These are phyloP conservation scores for Stachybotrys chlorohalonatus DNA, from an alignment of 2,329 filamentous ascomycete species.

Conservation along the genomic window DNA sequence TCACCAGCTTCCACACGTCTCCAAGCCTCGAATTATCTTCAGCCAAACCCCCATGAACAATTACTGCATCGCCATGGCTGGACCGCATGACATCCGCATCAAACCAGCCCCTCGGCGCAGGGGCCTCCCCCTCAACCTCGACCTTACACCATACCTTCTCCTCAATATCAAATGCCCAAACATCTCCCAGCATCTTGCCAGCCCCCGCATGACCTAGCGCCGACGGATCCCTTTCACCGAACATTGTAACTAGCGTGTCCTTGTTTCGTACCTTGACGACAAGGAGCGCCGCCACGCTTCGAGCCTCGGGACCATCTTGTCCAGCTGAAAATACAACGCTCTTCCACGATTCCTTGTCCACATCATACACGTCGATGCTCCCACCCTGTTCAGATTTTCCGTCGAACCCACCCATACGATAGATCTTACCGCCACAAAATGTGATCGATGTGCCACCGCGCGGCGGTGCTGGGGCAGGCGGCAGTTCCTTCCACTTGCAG, in stretches of 20 bases:
- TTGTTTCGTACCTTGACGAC: slow-evolving; percentile 9
- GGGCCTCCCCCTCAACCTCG: slow-evolving; percentile 8
- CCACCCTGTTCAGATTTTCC: slow-evolving; percentile 51
- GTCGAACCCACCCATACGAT: slow-evolving; percentile 57
- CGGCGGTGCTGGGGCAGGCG: slow-evolving; percentile 41
- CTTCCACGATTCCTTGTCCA: slow-evolving; percentile 12
- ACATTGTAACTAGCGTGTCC: slow-evolving; percentile 24
- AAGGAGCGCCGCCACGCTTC: slow-evolving; percentile 21
- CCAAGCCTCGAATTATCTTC: slow-evolving; percentile 26
- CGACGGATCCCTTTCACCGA: slow-evolving; percentile 29
- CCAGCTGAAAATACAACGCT: slow-evolving; percentile 17
- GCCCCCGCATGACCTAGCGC: slow-evolving; percentile 28
- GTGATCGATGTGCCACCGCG: slow-evolving; percentile 33
- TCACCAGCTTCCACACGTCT: slow-evolving; percentile 17
- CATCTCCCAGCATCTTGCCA: slow-evolving; percentile 29
- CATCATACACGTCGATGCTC: slow-evolving; percentile 37
- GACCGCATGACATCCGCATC: slow-evolving; percentile 19
- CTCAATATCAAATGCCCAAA: slow-evolving; percentile 29
- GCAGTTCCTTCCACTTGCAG: slow-evolving; percentile 40
- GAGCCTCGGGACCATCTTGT: slow-evolving; percentile 16
- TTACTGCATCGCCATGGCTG: slow-evolving; percentile 4
- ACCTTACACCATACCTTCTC: slow-evolving; percentile 17
- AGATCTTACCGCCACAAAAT: slow-evolving; percentile 29
- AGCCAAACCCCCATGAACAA: slow-evolving; percentile 27
- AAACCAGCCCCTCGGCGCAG: slow-evolving; percentile 29